Base-by-base conservation (phyloP, 371 early-diverging fungal genomes). In the Smittium culicis region DNA sequence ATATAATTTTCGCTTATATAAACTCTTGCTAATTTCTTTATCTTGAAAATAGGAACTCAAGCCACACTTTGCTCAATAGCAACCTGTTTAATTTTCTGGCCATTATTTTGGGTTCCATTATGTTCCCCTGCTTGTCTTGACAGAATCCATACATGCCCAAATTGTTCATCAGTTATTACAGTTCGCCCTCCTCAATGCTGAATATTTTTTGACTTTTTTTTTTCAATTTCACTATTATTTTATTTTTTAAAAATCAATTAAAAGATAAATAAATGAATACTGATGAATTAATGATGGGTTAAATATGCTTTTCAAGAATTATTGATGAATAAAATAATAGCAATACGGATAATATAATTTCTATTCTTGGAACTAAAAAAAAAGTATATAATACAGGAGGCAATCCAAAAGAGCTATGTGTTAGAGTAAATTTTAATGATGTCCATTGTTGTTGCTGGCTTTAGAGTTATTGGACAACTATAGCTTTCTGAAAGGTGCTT, bases 391-490 rank as follows among this genome's bases (percentile, higher is more conserved):
- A n/a, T n/a, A n/a, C n/a, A n/a, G n/a, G n/a, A n/a, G n/a, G n/a
- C n/a, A n/a, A n/a, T n/a, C n/a, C n/a, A n/a, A n/a, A n/a, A n/a
- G n/a, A n/a, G n/a, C n/a, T 45, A 45, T 45, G 45, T 45, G 45
- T 45, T 45, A 1, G 76, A 63, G 29, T 77, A 77, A 8, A 77
- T 67, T 65, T 77, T 77, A 59, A 72, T 66, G 24, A 77, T 77
- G 16, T 35, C 71, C 2, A 25, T 65, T 3, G 66, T 34, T 2
- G 29, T 32, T 1, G 72, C 69, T 60, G 28, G 61, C 34, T 79
- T 77, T 77, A 82, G 78, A 8, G 89, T 88, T 1, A 91, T 84
- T 2, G 92, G 92, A 61, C 92, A 91, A 29, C 80, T 67, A 2
- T 78, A 79, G 64, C 80, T 74, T 16, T 86, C 86, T 30, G 84